These are phyloP conservation scores for Cladosporium sphaerospermum DNA, from an alignment of 2,329 filamentous ascomycete species.

Conservation along the genomic window DNA sequence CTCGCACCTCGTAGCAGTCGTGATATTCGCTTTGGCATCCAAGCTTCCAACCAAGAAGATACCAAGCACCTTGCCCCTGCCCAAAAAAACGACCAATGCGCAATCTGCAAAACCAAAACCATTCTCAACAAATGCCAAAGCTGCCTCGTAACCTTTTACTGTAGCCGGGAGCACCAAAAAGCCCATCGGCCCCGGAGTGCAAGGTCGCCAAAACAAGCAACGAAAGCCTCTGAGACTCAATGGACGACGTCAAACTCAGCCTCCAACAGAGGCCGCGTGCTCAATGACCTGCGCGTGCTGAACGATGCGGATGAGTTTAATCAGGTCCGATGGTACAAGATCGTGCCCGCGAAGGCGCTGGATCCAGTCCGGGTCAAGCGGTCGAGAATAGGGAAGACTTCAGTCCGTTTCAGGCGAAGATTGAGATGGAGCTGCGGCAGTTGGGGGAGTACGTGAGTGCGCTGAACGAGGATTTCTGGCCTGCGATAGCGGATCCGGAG, in stretches of 20 bases:
- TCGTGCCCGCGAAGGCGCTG: background rate
- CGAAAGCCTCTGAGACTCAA: background rate
- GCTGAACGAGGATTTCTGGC: background rate
- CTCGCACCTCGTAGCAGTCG: too few relatives aligned
- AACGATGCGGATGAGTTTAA: background rate
- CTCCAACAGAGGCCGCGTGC: background rate
- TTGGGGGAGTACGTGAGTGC: background rate
- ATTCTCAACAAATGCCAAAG: background rate
- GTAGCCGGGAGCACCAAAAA: background rate
- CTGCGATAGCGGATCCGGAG: background rate
- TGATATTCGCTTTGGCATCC: too few relatives aligned
- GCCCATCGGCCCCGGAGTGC: background rate
- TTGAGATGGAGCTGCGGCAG: background rate
- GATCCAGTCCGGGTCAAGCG: background rate
- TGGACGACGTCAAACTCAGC: background rate
- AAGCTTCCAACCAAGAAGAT: too few relatives aligned
- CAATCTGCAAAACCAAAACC: background rate
- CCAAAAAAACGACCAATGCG: background rate
- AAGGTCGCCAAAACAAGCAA: background rate
- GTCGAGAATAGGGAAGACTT: background rate
- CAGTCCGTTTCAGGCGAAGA: background rate
- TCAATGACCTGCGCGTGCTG: background rate
- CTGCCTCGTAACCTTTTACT: background rate
- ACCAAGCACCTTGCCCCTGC: background rate
- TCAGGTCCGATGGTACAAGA: background rate